Evolutionary conservation across 768 basidiomycete species (phyloP).

Genomic region (Pholiota molesta): DNA sequence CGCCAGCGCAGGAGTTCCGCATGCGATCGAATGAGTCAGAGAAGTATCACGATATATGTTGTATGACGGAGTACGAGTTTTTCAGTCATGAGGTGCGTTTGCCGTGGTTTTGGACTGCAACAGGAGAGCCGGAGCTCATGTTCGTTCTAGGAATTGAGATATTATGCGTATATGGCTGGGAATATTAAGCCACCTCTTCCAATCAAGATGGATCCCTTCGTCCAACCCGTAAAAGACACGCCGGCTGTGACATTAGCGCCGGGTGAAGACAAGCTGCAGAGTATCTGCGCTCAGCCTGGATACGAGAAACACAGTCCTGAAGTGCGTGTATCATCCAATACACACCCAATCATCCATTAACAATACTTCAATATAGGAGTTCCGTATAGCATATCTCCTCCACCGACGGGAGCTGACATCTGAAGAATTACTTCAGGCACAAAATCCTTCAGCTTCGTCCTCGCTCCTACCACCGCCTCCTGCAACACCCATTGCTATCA

Average conservation of each 20-base stretch:
- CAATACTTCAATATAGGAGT: neutral
- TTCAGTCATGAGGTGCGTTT: conserved; percentile 9
- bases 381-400: conserved; percentile 2
- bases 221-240: neutral
- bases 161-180: conserved; percentile 7
- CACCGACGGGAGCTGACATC: conserved; percentile 7
- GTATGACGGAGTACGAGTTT: conserved; percentile 9
- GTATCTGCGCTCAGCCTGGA: conserved; percentile 4
- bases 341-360: neutral
- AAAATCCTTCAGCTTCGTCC: neutral
- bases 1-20: conserved; percentile 6
- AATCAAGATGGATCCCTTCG: conserved; percentile 10
- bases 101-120: neutral
- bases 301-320: conserved; percentile 9
- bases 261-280: conserved; percentile 3
- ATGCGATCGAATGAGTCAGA: conserved; percentile 1
- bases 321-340: neutral
- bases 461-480: neutral
- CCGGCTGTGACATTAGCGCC: neutral
- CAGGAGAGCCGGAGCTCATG: neutral
- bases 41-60: neutral
- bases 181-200: conserved; percentile 4
- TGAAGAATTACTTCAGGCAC: neutral
- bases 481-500: neutral
- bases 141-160: conserved; percentile 3